Evolutionary conservation across 345 rosid genomes (phyloP).

Genomic region (Turritis glabra): DNA sequence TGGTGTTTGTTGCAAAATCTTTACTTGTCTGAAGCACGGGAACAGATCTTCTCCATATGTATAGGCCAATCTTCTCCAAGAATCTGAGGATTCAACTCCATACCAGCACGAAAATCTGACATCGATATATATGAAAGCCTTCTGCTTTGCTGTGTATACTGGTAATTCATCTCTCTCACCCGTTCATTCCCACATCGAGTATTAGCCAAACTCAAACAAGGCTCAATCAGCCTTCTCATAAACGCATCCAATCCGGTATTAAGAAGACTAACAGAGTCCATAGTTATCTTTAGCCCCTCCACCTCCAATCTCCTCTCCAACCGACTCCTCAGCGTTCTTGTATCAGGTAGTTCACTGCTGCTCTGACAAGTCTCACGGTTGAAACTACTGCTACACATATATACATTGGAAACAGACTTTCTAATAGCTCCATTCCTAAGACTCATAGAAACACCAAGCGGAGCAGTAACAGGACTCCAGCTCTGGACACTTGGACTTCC

Average conservation of each 20-base stretch:
- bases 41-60: constrained; percentile 67
- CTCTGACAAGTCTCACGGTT: constrained; percentile 53
- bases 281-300: constrained; percentile 55
- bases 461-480: constrained; percentile 77
- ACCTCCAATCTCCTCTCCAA: constrained; percentile 67
- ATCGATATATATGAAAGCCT: constrained; percentile 43
- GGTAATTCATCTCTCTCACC: constrained; percentile 32
- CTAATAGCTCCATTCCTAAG: constrained; percentile 50
- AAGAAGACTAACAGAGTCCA: constrained; percentile 67
- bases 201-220: constrained; percentile 63
- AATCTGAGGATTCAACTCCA: constrained; percentile 63
- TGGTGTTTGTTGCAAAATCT: constrained; percentile 2
- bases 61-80: constrained; percentile 77
- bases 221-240: constrained; percentile 72
- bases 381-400: constrained; percentile 28
- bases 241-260: constrained; percentile 71
- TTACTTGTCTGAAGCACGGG: constrained; percentile 47
- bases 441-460: constrained; percentile 67
- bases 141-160: constrained; percentile 28
- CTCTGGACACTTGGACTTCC: constrained; percentile 81
- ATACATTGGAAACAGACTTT: constrained; percentile 44
- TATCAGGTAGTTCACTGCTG: constrained; percentile 71
- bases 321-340: constrained; percentile 62
- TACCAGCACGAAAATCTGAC: constrained; percentile 59
- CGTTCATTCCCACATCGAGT: constrained; percentile 41